Base-by-base conservation (phyloP, 1,284 basidiomycete species). In the Naganishia cerealis region DNA sequence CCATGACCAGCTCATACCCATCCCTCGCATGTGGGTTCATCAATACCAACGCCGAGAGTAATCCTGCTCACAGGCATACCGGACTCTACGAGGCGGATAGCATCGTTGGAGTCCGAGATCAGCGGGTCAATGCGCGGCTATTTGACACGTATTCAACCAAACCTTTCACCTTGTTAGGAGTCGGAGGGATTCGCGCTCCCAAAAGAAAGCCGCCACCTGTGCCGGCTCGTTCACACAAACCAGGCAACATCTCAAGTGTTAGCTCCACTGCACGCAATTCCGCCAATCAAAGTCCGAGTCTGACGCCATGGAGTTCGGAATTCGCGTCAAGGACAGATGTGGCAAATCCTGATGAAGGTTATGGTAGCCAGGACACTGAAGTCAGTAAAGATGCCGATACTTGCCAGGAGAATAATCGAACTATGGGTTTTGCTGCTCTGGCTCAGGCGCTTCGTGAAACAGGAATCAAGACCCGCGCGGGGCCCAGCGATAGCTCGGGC, bases 401-500 rank as follows among this genome's bases (percentile, higher is more conserved):
- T 24, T 24, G 21, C 38, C 53, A 52, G 39, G 61, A 54, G 38
- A 8, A 21, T 38, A 15, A 26, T 4, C 42, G 57, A 42, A 57
- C 67, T 29, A 15, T 69, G 3, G 63, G 67, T 0, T 69, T 69
- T 39, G 52, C 61, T 10, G 67, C 62, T 21, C 63, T 69, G 0
- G 67, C 67, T 7, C 67, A 69, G 29, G 67, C 67, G n/a, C 63
- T 69, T 8, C 67, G 63, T 16, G 67, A 69, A 16, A 63, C 67
- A 26, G 67, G 67, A 21, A 57, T 33, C 54, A 57, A 46, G 29
- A 65, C 50, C 29, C 29, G 53, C n/a, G 50, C 26, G 15, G 67
- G 42, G 15, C 43, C 57, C 2, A 43, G 52, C 39, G 39, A 61
- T 15, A 21, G 29, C 18, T 36, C 57, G 6, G 61, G 24, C 63